Conservation (phyloP, 345 rosid genomes). For the Citrus cavaleriei region DNA sequence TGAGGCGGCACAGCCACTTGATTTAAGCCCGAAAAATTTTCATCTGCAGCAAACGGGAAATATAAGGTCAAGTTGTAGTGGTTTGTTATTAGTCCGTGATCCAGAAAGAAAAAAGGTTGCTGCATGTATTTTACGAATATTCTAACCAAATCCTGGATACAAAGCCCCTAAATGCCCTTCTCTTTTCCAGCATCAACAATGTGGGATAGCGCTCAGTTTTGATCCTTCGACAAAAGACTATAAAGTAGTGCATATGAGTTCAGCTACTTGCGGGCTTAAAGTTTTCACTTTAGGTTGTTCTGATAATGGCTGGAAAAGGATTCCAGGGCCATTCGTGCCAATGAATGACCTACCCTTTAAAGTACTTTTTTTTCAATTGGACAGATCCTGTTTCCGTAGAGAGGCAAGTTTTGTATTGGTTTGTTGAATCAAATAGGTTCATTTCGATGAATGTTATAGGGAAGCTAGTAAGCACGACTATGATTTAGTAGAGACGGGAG, state of each 20-base stretch:
- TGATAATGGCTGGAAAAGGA: constrained; percentile 6
- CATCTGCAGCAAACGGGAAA: not conserved
- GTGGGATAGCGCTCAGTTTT: not conserved
- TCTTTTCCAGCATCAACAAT: not conserved
- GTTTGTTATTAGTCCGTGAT: not conserved
- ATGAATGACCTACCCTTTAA: not conserved
- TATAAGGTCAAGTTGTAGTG: not conserved
- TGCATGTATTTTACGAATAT: not conserved
- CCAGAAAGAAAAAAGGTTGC: not conserved
- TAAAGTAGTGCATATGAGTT: constrained; percentile 16
- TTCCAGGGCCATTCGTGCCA: constrained; percentile 9
- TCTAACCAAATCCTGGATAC: not conserved
- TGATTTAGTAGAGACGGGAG: not conserved
- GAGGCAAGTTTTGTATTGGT: constrained; percentile 8
- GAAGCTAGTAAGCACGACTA: not conserved
- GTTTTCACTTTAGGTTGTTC: constrained; percentile 4
- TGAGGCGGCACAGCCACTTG: not conserved
- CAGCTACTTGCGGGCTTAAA: constrained; percentile 1
- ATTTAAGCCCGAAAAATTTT: not conserved
- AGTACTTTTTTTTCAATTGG: not conserved
- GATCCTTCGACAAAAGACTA: not conserved
- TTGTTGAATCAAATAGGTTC: not conserved
- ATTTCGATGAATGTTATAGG: constrained; percentile 4
- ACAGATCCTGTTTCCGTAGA: not conserved
- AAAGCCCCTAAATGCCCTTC: constrained; percentile 13